Evolutionary conservation across 2,329 filamentous ascomycete genomes (phyloP), one percentile per base, ranked within the genome.

Genomic region (Fusarium mundagurra): DNA sequence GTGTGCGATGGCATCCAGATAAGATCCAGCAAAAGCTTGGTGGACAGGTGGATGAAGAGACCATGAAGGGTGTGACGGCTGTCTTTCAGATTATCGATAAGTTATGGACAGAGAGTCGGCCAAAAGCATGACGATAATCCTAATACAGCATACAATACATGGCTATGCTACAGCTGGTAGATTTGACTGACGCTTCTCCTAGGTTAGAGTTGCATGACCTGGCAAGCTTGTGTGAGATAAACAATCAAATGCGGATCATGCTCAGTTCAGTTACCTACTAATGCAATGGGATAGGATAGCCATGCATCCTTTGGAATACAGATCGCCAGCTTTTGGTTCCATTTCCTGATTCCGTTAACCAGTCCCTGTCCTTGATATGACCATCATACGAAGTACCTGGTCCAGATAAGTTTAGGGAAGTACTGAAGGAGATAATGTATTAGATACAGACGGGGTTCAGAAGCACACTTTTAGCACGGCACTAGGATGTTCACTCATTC

Each of bases 1-100:
- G 96, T 59, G 92, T 98, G 24, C 88, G 95, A 22, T 99, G 96
- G 96, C 96, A 99, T 85, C 96, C 96, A 8, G 96, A 99, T 84
- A 99, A 98, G 86, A 93, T 98, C 64, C 94, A 98, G 85, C 96
- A 98, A 84, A 90, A 91, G 61, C 92, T 97, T 69, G 94, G 94
- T 7, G 90, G 89, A 0, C 85, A 90, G 67, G 90, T 97, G 55
- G 92, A 95, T 54, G 87, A 90, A 31, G 88, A 88, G 8, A 90
- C 93, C 7, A 92, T 97, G 88, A 91, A 90, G 79, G 88, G 91
- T 61, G 93, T 98, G 47, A 99, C 96, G 17, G 93, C 93, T 12
- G 92, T 98, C 16, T 99, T 98, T 79, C 96, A 98, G 83, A 91
- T 95, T 36, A 88, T 98, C 53, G 96, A 99, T 84, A 87, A 86